phyloP scores from a whole-genome alignment of 2,329 filamentous ascomycete species.

The Fonsecaea multimorphosa region DNA sequence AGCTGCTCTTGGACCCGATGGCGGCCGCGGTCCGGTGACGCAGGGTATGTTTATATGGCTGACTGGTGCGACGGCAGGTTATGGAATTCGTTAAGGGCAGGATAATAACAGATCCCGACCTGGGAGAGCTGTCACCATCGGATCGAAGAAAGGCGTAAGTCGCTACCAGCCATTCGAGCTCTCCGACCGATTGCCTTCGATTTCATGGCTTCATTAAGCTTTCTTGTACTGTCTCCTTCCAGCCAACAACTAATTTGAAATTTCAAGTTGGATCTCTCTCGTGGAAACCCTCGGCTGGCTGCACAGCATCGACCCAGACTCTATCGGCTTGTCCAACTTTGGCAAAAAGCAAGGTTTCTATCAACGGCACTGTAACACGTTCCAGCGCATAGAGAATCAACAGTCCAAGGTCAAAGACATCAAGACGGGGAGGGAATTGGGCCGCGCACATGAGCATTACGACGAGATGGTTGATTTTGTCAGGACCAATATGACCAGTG shows the following conservation, averaged over 20 bases:
- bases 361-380: conserved; percentile 76
- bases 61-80: conserved; percentile 26
- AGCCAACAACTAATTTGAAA: not conserved
- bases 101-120: conserved; percentile 80
- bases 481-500: conserved; percentile 69
- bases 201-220: not conserved
- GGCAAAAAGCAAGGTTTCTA: conserved; percentile 76
- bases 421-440: conserved; percentile 72
- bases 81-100: conserved; percentile 87
- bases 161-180: not conserved
- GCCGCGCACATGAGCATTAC: conserved; percentile 66
- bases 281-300: conserved; percentile 71
- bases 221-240: not conserved
- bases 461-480: conserved; percentile 75
- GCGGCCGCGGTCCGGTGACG: not conserved
- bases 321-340: conserved; percentile 68
- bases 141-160: conserved; percentile 75
- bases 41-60: not conserved
- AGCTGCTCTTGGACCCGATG: not conserved
- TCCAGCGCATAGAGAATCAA: conserved; percentile 72
- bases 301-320: conserved; percentile 68
- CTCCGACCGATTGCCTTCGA: not conserved
- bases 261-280: conserved; percentile 27
- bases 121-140: conserved; percentile 68
- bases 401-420: conserved; percentile 73